Conservation (phyloP, 1,139 yeast species). For the Scheffersomyces segobiensis region DNA sequence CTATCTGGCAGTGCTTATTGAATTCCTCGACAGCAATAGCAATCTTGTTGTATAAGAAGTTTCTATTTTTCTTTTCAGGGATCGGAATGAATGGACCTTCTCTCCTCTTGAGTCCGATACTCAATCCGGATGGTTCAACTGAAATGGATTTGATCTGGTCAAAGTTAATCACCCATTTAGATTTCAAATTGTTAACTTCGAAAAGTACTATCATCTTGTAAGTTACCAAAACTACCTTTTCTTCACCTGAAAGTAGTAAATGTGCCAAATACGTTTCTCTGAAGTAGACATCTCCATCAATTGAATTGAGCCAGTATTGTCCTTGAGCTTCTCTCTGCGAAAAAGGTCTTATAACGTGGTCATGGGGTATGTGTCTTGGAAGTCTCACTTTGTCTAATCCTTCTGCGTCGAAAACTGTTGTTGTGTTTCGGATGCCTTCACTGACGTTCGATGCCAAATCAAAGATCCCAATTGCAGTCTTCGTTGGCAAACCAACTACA, state of each 20-base stretch:
- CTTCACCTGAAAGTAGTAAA: constrained; percentile 77
- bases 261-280: constrained; percentile 84
- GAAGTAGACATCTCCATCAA: constrained; percentile 76
- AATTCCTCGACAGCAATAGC: constrained; percentile 79
- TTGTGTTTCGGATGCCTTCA: constrained; percentile 91
- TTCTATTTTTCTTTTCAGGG: constrained; percentile 64
- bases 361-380: constrained; percentile 72
- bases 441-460: constrained; percentile 92
- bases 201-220: constrained; percentile 69
- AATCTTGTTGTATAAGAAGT: constrained; percentile 69
- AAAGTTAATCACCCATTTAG: constrained; percentile 67
- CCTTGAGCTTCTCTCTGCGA: constrained; percentile 90
- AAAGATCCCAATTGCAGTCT: constrained; percentile 92
- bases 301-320: constrained; percentile 83
- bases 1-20: constrained; percentile 60
- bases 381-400: constrained; percentile 79
- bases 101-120: constrained; percentile 59
- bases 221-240: constrained; percentile 75
- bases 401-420: constrained; percentile 85
- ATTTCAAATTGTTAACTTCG: constrained; percentile 58
- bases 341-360: constrained; percentile 71
- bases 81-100: constrained; percentile 80
- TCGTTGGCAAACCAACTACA: constrained; percentile 91
- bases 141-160: constrained; percentile 67
- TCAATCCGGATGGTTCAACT: constrained; percentile 78